Evolutionary conservation across 306 rosid genomes (phyloP), one percentile per base, ranked within the genome.

Genomic region (Styphnolobium japonicum): DNA sequence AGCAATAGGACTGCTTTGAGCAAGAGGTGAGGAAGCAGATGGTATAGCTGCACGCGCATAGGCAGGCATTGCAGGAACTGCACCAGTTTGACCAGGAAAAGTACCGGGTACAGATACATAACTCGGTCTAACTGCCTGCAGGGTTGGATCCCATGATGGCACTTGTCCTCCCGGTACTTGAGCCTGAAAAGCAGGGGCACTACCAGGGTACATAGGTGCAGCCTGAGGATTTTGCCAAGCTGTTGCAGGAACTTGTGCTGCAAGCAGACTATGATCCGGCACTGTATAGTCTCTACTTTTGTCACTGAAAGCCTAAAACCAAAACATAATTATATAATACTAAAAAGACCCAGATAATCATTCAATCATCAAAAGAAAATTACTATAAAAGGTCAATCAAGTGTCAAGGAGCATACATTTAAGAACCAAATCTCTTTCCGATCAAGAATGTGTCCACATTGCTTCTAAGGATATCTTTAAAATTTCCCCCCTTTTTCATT

Each of bases 271-370:
- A 53, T 75, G 84, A 80, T 72, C 68, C 58, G 85, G 77, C 7
- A 81, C 76, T 25, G 85, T 82, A 1, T 82, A 82, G 78, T 82
- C 85, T 75, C 98, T 87, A 83, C 97, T 93, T 83, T 93, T 93
- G 81, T 93, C 98, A 76, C 98, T 90, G 88, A 78, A 91, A 51
- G 97, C 98, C 98, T 93, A 71, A 70, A 85, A 62, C 7, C 62
- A 71, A 37, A 60, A 62, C 51, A 73, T n/a, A n/a, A 34, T 51
- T n/a, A 78, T 49, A 45, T 19, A 61, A 57, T 11, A 80, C 65
- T 56, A 19, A 76, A 70, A 58, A 81, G 36, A 81, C 48, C 67
- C 53, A 43, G 19, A 36, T 27, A 48, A 71, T 73, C 29, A 81
- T 55, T 68, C 52, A 12, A 53, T 67, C 48, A 57, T 39, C 34